These are phyloP conservation scores for Amorphotheca resinae DNA, from an alignment of 495 filamentous ascomycete species.

Conservation along the genomic window DNA sequence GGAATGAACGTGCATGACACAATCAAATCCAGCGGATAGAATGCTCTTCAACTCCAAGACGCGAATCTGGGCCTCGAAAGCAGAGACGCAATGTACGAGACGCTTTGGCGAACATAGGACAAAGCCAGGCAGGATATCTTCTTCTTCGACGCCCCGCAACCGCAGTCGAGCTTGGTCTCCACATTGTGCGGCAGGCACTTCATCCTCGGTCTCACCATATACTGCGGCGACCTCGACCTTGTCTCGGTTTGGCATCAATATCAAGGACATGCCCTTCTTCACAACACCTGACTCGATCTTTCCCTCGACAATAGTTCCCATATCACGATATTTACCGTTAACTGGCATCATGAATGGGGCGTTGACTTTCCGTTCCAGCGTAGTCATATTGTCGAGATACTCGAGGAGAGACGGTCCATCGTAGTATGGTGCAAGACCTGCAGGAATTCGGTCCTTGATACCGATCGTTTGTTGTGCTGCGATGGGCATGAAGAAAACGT, in stretches of 20 bases:
- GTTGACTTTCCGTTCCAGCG: conserved; percentile 89
- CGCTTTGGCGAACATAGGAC: conserved; percentile 88
- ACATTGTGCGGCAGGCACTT: conserved; percentile 63
- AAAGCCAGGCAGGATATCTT: conserved; percentile 94
- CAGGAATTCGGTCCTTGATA: conserved; percentile 78
- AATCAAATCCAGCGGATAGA: conserved; percentile 81
- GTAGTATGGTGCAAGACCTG: conserved; percentile 69
- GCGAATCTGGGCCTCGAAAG: conserved; percentile 93
- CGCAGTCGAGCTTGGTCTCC: conserved; percentile 93
- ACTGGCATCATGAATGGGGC: conserved; percentile 99
- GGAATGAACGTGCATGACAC: conserved; percentile 77
- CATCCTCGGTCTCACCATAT: conserved; percentile 95
- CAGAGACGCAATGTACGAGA: conserved; percentile 74
- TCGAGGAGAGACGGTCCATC: conserved; percentile 89
- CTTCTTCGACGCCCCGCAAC: conserved; percentile 88
- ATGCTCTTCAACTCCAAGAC: conserved; percentile 94
- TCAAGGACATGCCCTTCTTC: conserved; percentile 68
- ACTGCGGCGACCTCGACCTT: conserved; percentile 66
- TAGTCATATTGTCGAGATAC: conserved; percentile 80
- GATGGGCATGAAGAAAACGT: conserved; percentile 92
- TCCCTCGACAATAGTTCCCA: conserved; percentile 96
- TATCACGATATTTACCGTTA: conserved; percentile 86
- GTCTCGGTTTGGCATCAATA: conserved; percentile 92
- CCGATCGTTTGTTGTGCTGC: conserved; percentile 74
- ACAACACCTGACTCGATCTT: conserved; percentile 90